These are phyloP conservation scores for Croton setiger DNA, from an alignment of 441 rosid species.

Conservation along the genomic window DNA sequence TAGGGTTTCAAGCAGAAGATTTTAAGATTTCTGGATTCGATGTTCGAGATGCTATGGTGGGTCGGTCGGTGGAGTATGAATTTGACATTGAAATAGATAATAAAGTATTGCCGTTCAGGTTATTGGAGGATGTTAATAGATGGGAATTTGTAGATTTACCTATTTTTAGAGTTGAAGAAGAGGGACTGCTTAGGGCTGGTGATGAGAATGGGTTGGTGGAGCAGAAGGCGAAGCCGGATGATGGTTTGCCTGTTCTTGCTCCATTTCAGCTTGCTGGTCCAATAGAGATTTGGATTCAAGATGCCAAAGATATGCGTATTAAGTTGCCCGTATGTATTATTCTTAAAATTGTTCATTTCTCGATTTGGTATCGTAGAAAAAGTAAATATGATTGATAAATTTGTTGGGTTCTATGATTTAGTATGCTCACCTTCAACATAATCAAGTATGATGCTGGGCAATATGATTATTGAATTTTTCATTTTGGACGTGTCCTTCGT, in stretches of 20 bases:
- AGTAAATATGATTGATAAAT: too few species aligned
- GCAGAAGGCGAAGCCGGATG: conserved; percentile 26
- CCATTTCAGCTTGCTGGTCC: conserved; percentile 97
- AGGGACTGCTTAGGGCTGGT: conserved; percentile 24
- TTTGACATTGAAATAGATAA: conserved; percentile 69
- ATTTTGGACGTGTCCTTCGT: not conserved
- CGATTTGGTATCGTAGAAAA: not conserved
- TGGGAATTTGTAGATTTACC: conserved; percentile 92
- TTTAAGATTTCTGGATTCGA: conserved; percentile 75
- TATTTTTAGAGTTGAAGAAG: conserved; percentile 52
- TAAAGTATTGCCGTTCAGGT: conserved; percentile 65
- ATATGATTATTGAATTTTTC: not conserved
- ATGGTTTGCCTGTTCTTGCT: conserved; percentile 62
- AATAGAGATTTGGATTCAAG: conserved; percentile 93
- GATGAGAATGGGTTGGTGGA: conserved; percentile 44
- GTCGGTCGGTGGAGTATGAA: conserved; percentile 82
- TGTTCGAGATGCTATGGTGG: conserved; percentile 71
- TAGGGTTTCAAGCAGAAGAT: conserved; percentile 75
- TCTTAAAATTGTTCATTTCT: not conserved
- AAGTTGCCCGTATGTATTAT: conserved; percentile 58
- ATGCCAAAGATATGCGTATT: conserved; percentile 78
- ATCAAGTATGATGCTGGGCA: too few species aligned
- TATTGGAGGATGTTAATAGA: conserved; percentile 79
- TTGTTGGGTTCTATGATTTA: too few species aligned
- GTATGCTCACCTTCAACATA: too few species aligned